These are phyloP conservation scores for Leccinellum rugosiceps DNA, from an alignment of 768 basidiomycete genomes.

Conservation along the genomic window DNA sequence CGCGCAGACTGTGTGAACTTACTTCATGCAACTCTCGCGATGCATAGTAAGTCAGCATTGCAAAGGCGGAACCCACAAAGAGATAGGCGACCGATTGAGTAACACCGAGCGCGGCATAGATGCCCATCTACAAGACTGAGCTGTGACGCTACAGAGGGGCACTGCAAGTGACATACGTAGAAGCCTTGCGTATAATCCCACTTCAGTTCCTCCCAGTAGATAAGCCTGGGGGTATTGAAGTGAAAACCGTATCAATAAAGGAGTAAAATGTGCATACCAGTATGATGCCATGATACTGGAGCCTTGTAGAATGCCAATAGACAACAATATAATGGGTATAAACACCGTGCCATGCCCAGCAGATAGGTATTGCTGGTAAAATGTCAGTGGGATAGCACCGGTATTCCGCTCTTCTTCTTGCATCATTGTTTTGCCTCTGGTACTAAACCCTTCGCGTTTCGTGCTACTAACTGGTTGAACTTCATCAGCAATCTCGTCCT, in stretches of 20 bases:
- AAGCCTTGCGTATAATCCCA: constrained; percentile 62
- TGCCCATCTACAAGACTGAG: constrained; percentile 56
- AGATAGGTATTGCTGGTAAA: constrained; percentile 51
- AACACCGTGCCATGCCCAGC: constrained; percentile 68
- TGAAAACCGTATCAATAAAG: neutral
- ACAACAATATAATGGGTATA: constrained; percentile 62
- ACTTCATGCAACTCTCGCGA: constrained; percentile 67
- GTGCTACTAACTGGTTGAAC: constrained; percentile 8
- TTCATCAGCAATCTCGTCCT: constrained; percentile 38
- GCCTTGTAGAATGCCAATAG: constrained; percentile 65
- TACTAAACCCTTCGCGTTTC: constrained; percentile 14
- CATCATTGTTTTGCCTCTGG: neutral
- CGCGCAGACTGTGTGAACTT: constrained; percentile 7
- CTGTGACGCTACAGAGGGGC: constrained; percentile 28
- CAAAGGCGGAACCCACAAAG: constrained; percentile 61
- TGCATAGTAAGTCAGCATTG: constrained; percentile 72
- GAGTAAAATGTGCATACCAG: constrained; percentile 44
- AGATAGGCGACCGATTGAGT: constrained; percentile 66
- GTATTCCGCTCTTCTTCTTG: neutral
- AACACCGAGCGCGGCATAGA: constrained; percentile 74
- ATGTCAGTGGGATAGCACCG: constrained; percentile 5
- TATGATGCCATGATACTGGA: constrained; percentile 70
- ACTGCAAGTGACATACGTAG: constrained; percentile 49
- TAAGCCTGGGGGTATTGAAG: constrained; percentile 47
- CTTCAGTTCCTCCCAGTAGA: constrained; percentile 62